Conservation (phyloP, 495 filamentous ascomycete genomes). For the Penicillium flavigenum region DNA sequence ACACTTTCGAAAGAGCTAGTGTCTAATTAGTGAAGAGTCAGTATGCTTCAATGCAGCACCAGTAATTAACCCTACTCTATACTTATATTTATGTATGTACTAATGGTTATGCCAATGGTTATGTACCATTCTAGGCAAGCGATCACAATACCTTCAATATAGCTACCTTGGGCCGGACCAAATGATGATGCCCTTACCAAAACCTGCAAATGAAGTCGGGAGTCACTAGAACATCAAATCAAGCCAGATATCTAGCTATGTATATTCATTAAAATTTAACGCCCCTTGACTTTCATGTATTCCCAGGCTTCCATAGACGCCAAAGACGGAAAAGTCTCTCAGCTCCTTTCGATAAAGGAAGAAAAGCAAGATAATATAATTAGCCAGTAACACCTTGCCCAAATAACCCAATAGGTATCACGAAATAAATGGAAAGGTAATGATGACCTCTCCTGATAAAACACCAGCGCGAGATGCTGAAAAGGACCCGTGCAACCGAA, state of each 20-base stretch:
- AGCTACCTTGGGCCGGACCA: background rate
- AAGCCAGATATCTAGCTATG: background rate
- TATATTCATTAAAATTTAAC: conserved; percentile 14
- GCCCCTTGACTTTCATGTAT: conserved; percentile 2
- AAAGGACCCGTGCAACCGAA: background rate
- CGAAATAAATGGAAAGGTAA: background rate
- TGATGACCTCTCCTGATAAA: conserved; percentile 7
- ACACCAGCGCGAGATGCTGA: conserved; percentile 13
- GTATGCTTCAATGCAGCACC: background rate
- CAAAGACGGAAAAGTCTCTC: conserved; percentile 9
- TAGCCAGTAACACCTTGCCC: background rate
- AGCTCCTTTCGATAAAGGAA: background rate
- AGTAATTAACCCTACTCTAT: background rate
- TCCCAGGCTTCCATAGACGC: conserved; percentile 2
- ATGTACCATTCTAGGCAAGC: background rate
- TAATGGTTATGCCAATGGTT: background rate
- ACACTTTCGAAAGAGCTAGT: background rate
- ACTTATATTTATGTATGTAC: background rate
- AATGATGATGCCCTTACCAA: background rate
- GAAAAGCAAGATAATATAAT: background rate
- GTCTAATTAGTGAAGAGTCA: background rate
- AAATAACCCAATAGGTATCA: conserved; percentile 6
- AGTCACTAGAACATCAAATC: background rate
- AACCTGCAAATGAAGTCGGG: background rate
- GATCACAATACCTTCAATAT: background rate